Conservation (phyloP, 441 rosid species). For the Pelargonium australe region DNA sequence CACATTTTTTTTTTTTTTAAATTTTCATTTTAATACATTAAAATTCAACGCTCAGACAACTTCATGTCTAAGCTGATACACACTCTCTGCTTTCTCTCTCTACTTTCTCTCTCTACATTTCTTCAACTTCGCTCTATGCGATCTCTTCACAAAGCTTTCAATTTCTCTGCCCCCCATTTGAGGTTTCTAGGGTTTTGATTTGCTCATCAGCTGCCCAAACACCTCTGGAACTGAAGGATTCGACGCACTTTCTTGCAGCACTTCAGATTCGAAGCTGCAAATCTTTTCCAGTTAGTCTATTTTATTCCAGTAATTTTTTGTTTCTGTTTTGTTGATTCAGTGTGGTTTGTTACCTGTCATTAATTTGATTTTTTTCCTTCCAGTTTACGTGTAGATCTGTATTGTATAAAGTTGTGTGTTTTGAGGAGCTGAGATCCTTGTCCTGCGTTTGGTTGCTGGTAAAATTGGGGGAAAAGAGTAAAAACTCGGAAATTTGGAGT, state of each 20-base stretch:
- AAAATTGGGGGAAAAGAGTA: conserved; percentile 12
- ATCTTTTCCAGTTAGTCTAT: conserved; percentile 23
- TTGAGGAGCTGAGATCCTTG: conserved; percentile 24
- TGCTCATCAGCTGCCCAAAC: not conserved
- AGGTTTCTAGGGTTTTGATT: conserved; percentile 20
- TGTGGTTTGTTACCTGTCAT: not conserved
- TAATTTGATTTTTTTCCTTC: not conserved
- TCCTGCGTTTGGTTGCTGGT: conserved; percentile 21
- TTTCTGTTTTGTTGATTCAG: not conserved
- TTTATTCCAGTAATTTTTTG: conserved; percentile 5
- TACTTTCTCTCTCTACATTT: conserved; percentile 16
- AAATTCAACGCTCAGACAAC: conserved; percentile 22
- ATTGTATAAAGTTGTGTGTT: conserved; percentile 8
- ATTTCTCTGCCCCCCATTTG: conserved; percentile 9
- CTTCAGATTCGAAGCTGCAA: conserved; percentile 28
- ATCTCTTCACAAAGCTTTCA: conserved; percentile 25
- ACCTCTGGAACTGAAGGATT: not conserved
- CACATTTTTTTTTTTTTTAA: not conserved
- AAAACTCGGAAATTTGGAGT: conserved; percentile 5
- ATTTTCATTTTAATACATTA: conserved; percentile 4
- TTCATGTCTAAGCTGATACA: conserved; percentile 21
- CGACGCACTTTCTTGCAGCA: conserved; percentile 1
- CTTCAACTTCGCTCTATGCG: conserved; percentile 29
- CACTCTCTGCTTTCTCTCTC: conserved; percentile 15
- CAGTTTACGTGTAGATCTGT: conserved; percentile 33